Conservation (phyloP, 1,139 yeast genomes). For the Hyphopichia wangnamkhiaoensis region DNA sequence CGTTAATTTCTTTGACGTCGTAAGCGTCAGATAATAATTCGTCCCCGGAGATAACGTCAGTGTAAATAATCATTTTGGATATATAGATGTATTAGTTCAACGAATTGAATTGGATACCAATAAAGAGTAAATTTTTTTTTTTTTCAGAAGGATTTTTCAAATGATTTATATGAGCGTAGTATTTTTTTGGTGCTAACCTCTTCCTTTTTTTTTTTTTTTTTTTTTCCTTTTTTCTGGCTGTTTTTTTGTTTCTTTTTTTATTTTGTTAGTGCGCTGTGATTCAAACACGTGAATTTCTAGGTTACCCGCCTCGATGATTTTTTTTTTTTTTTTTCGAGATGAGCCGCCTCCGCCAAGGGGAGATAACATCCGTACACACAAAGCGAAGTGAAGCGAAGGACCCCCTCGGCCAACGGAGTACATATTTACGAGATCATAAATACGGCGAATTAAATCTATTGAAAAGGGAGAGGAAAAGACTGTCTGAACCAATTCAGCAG, state of each 20-base stretch:
- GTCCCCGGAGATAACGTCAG: slow-evolving; percentile 88
- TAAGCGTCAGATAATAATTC: slow-evolving; percentile 98
- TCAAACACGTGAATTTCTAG: slow-evolving; percentile 1
- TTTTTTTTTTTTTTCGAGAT: too few species aligned
- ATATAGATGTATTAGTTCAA: not conserved
- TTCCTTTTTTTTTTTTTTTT: too few species aligned
- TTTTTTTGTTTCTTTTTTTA: too few species aligned
- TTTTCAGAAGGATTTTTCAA: slow-evolving; percentile 1
- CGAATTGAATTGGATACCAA: slow-evolving; percentile 1
- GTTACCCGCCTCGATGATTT: slow-evolving; percentile 1
- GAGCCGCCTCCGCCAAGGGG: not conserved
- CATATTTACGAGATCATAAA: too few species aligned
- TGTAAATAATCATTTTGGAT: slow-evolving; percentile 43
- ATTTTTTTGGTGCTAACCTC: not conserved
- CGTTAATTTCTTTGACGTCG: slow-evolving; percentile 82
- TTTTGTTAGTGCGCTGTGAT: not conserved
- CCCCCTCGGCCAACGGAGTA: too few species aligned
- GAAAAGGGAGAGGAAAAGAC: not conserved
- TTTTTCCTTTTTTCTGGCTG: not conserved
- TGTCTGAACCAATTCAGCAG: too few species aligned
- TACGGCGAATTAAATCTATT: too few species aligned
- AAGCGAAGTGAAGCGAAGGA: too few species aligned
- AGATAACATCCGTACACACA: not conserved
- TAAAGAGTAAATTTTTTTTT: not conserved
- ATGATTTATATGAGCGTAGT: slow-evolving; percentile 2